Evolutionary conservation across 768 basidiomycete species (phyloP).

Genomic region (Trametes coccinea): DNA sequence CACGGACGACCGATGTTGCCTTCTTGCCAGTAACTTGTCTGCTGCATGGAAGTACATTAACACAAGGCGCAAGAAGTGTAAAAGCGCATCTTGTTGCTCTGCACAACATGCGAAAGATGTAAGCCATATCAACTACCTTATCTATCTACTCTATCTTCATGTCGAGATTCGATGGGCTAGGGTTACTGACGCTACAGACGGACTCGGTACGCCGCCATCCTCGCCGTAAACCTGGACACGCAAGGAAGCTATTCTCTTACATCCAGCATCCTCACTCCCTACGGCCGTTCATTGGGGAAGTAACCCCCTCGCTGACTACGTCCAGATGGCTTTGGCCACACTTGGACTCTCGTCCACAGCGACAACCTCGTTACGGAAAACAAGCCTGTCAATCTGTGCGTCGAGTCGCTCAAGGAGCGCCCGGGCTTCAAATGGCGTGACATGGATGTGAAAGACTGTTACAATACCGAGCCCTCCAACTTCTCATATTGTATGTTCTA

Average conservation of each 20-base stretch:
- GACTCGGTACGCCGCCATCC: not conserved
- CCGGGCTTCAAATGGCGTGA: not conserved
- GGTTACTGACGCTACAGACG: not conserved
- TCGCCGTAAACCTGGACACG: not conserved
- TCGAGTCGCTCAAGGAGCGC: not conserved
- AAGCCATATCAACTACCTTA: not conserved
- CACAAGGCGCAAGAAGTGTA: not conserved
- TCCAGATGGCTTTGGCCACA: not conserved
- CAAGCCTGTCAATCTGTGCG: not conserved
- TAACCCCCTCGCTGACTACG: not conserved
- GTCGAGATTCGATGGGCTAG: too few relatives aligned
- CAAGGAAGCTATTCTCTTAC: not conserved
- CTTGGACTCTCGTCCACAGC: constrained; percentile 2
- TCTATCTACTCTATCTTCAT: too few relatives aligned
- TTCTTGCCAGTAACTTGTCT: too few relatives aligned
- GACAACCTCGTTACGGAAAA: not conserved
- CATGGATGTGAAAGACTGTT: not conserved
- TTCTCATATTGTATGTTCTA: too few relatives aligned
- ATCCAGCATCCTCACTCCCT: not conserved
- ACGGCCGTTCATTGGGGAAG: not conserved
- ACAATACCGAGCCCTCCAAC: not conserved
- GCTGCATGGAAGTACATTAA: too few relatives aligned
- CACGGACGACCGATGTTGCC: too few relatives aligned
- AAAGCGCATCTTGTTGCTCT: not conserved
- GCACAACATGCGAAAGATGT: not conserved